These are phyloP conservation scores for Cercophora sp. DNA, from an alignment of 495 filamentous ascomycete species.

Conservation along the genomic window DNA sequence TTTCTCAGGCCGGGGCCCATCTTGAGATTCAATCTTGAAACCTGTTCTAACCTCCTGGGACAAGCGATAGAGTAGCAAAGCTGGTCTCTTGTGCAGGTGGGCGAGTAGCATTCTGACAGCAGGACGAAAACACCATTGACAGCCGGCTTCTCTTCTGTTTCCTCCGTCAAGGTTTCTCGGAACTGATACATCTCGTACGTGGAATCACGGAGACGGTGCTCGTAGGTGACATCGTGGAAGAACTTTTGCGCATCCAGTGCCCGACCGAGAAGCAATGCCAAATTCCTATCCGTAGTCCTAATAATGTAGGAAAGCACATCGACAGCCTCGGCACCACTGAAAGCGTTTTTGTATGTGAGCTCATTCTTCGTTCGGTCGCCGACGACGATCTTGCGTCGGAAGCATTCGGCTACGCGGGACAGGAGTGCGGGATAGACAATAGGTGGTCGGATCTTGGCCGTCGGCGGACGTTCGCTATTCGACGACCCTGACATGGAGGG, in stretches of 20 bases:
- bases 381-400: constrained; percentile 76
- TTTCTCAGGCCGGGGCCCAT: constrained; percentile 81
- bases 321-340: constrained; percentile 90
- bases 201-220: constrained; percentile 90
- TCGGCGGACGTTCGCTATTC: constrained; percentile 46
- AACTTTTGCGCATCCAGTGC: constrained; percentile 98
- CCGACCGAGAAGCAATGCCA: constrained; percentile 88
- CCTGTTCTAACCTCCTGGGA: constrained; percentile 89
- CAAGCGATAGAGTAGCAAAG: constrained; percentile 99
- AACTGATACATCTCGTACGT: constrained; percentile 93
- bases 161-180: constrained; percentile 85
- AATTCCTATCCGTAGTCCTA: constrained; percentile 90
- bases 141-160: constrained; percentile 63
- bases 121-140: constrained; percentile 97
- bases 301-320: constrained; percentile 93
- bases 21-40: constrained; percentile 87
- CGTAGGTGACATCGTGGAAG: constrained; percentile 99
- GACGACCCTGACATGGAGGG: constrained; percentile 43
- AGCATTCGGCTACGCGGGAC: constrained; percentile 84
- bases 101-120: constrained; percentile 95
- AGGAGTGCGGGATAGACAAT: constrained; percentile 91
- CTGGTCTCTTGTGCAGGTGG: constrained; percentile 90
- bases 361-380: constrained; percentile 94
- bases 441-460: constrained; percentile 57
- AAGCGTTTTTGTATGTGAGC: constrained; percentile 93